Base-by-base conservation (phyloP, 441 rosid genomes). In the Populus hybrid region DNA sequence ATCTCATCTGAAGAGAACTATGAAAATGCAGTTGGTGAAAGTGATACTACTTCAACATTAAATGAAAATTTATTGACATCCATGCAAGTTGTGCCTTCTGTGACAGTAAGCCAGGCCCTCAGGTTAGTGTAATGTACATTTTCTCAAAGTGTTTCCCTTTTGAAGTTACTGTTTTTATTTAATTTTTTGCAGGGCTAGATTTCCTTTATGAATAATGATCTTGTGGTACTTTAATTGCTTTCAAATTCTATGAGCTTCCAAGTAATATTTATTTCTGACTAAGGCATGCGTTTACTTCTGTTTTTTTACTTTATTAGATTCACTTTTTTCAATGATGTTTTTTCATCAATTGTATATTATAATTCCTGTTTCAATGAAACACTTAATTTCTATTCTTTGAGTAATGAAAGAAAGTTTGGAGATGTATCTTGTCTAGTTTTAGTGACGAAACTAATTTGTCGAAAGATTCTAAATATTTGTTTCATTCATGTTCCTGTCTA, bases 61-160 rank as follows among this genome's bases (percentile, higher is more conserved):
- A 88, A 84, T 82, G 83, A 88, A 67, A 86, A 78, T 80, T 76
- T 84, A 36, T 23, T 77, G 28, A 74, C 79, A 64, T 72, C 87
- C 69, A 83, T 85, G 73, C 84, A 86, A 78, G 73, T 74, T 79
- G 46, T 68, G 42, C 21, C 86, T 80, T 82, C 82, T 63, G 83
- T 67, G 68, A 75, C 82, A 71, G 65, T 38, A 70, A 26, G 84
- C 77, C 65, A 71, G 74, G 75, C 73, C 72, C 28, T 84, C 59
- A 83, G 93, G 98, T 93, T 77, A 81, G 91, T 81, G 70, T 63
- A 57, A 65, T 67, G 30, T 65, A 32, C 68, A 82, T 28, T 16
- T 61, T 65, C 78, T 75, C 73, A 71, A 53, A 53, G 21, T 53
- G 1, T 53, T 16, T 18, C 61, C 61, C 8, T 53, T 50, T 53